A percentile compares a stretch with the other conserved stretches of the same genome.
Evolutionary conservation across 768 basidiomycete species (phyloP).

Genomic region (Clitopilus passeckerianus): DNA sequence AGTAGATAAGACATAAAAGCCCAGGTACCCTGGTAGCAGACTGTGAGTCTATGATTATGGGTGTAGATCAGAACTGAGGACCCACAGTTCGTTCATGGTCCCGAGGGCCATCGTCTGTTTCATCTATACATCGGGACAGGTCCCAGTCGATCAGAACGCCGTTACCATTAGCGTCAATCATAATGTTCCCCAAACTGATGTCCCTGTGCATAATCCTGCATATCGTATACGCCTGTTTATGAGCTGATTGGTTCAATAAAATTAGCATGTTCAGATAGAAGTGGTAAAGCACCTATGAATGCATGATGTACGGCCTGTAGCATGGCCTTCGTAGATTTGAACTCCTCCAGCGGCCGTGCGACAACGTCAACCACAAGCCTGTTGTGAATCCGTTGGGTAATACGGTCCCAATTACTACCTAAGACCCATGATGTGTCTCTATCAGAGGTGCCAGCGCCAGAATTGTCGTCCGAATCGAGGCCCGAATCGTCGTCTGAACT

Average conservation of each 20-base stretch:
- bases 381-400: constrained; percentile 12
- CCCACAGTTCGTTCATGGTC: constrained; percentile 6
- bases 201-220: constrained; percentile 9
- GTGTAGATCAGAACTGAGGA: not conserved
- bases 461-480: no score
- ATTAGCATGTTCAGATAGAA: not conserved
- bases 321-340: constrained; percentile 12
- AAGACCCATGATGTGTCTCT: constrained; percentile 7
- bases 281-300: constrained; percentile 11
- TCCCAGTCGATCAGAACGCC: constrained; percentile 13
- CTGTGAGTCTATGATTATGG: not conserved
- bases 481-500: no score
- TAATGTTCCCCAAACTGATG: constrained; percentile 7
- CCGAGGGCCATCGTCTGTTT: not conserved
- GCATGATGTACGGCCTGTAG: constrained; percentile 16
- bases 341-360: constrained; percentile 7
- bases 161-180: constrained; percentile 5
- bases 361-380: constrained; percentile 17
- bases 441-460: no score
- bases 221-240: constrained; percentile 4
- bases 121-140: not conserved
- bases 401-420: not conserved
- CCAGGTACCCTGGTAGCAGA: constrained; percentile 8
- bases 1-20: constrained; percentile 10
- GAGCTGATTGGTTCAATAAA: not conserved